Conservation (phyloP, 2,329 filamentous ascomycete species). For the Microsporum canis region DNA sequence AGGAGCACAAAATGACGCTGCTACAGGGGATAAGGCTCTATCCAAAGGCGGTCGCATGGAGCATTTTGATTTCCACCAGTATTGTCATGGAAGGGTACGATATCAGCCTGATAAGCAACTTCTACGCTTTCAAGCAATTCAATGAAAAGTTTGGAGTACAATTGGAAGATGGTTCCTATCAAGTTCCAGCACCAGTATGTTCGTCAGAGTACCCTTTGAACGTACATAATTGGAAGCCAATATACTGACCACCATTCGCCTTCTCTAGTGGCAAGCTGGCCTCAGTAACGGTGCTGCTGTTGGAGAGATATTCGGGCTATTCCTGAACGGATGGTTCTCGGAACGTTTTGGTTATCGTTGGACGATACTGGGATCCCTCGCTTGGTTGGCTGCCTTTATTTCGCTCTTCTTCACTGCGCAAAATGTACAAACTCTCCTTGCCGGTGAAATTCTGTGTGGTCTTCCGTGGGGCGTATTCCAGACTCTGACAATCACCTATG, state of each 20-base stretch:
- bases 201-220: conserved; percentile 2
- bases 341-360: conserved; percentile 44
- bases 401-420: conserved; percentile 43
- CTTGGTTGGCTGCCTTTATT: conserved; percentile 38
- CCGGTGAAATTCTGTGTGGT: conserved; percentile 41
- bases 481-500: conserved; percentile 38
- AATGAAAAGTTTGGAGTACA: conserved; percentile 32
- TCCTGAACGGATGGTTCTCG: conserved; percentile 41
- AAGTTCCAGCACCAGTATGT: conserved; percentile 31
- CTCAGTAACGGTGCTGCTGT: conserved; percentile 35
- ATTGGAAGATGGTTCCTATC: conserved; percentile 25
- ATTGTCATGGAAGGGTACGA: conserved; percentile 91
- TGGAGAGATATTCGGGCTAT: conserved; percentile 41
- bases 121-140: conserved; percentile 45
- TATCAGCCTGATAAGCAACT: conserved; percentile 68
- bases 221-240: conserved; percentile 1
- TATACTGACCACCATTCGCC: conserved; percentile 8
- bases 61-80: conserved; percentile 74
- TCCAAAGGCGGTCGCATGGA: conserved; percentile 77
- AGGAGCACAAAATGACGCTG: conserved; percentile 56
- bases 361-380: conserved; percentile 39
- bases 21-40: conserved; percentile 69
- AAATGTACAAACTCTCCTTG: conserved; percentile 37
- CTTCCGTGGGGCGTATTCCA: conserved; percentile 44
- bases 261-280: conserved; percentile 35